Percentiles rank a stretch among this genome's conserved stretches.
phyloP scores from a whole-genome alignment of 495 filamentous ascomycete genomes.

The Lentithecium fluviatile region DNA sequence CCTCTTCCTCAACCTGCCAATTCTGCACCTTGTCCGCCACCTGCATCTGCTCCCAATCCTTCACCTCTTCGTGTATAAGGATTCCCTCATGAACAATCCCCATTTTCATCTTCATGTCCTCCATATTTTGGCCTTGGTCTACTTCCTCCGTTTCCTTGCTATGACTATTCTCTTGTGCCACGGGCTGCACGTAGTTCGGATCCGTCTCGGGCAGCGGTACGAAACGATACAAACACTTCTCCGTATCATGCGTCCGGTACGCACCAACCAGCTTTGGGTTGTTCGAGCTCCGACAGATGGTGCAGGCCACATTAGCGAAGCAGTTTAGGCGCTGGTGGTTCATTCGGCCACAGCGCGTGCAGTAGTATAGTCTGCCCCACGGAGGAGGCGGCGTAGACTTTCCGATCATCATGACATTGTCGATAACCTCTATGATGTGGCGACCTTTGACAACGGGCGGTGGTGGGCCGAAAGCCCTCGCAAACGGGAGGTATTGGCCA shows the following conservation, averaged over 20 bases:
- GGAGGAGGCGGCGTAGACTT: background rate
- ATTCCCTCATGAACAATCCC: too few species aligned
- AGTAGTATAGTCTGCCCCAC: background rate
- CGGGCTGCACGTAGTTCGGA: too few species aligned
- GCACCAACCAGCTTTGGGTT: background rate
- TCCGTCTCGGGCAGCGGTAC: too few species aligned
- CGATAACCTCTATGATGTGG: background rate
- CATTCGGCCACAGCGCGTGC: background rate
- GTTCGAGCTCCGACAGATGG: background rate
- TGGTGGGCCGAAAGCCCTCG: background rate
- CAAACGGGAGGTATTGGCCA: background rate
- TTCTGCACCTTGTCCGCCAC: too few species aligned
- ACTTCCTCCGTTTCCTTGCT: too few species aligned
- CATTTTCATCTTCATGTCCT: too few species aligned
- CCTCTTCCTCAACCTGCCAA: too few species aligned
- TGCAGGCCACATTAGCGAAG: background rate
- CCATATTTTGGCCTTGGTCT: too few species aligned
- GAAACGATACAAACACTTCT: background rate
- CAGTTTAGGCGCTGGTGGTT: background rate
- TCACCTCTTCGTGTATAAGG: too few species aligned
- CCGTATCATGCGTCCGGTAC: background rate
- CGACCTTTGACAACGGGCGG: background rate
- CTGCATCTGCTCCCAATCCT: too few species aligned
- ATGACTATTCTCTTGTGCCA: too few species aligned
- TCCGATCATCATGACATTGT: background rate